phyloP scores from a whole-genome alignment of 2,329 filamentous ascomycete genomes.

The Lecanoromycetidae sp. region DNA sequence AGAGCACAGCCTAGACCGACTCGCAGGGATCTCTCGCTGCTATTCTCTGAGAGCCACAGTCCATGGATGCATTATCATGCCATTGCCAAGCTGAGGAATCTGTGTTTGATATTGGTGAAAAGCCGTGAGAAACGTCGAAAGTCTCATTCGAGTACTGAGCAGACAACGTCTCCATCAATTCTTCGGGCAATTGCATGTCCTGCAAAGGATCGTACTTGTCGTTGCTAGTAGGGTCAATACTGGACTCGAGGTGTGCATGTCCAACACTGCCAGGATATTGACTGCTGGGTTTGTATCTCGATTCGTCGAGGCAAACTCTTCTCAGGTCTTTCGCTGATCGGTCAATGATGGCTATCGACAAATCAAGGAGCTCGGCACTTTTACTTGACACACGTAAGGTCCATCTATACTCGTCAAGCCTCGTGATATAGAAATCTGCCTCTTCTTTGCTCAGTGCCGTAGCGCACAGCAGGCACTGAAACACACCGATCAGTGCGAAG shows the following conservation, averaged over 20 bases:
- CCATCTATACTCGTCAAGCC: constrained; percentile 85
- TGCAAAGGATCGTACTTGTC: neutral
- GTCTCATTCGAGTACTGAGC: neutral
- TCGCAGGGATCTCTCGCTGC: no score
- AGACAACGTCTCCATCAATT: neutral
- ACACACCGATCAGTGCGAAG: constrained; percentile 88
- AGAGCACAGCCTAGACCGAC: no score
- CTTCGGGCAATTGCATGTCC: neutral
- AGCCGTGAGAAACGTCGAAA: no score
- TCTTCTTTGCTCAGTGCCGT: constrained; percentile 78
- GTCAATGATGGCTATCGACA: neutral
- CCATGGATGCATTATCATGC: no score
- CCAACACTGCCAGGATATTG: neutral
- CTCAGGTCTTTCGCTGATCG: neutral
- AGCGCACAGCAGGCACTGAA: constrained; percentile 74
- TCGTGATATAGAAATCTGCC: constrained; percentile 77
- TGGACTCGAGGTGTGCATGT: neutral
- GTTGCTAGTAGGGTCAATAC: neutral
- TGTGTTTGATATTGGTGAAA: no score
- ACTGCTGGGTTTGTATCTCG: neutral
- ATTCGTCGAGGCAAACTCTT: neutral
- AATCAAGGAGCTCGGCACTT: constrained; percentile 2
- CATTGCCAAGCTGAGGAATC: no score
- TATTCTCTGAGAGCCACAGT: no score
- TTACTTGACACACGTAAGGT: constrained; percentile 62